Evolutionary conservation across 495 filamentous ascomycete species (phyloP), one percentile per base, ranked within the genome.

Genomic region (Daldinia bambusicola): DNA sequence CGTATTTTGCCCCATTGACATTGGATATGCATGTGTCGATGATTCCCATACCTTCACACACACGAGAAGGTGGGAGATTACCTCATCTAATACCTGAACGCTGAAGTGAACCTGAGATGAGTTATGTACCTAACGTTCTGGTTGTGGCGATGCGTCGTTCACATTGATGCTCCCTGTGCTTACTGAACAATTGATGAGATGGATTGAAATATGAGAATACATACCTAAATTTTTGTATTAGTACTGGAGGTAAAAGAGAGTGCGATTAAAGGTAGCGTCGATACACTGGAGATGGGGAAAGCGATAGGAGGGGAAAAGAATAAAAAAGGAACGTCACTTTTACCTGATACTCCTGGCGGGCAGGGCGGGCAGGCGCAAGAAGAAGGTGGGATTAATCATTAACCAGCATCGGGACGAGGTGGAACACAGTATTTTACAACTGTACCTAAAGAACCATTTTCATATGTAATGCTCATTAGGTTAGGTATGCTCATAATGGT

Each of bases 1-100:
- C 31, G 70, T 69, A 72, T 72, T 72, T 72, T 72, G 61, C 61
- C 65, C 56, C 45, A 62, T 62, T 66, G 37, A 30, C 57, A 61
- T 37, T 32, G 32, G 53, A 37, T 30, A 34, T 56, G 32, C 31
- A 56, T 56, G 51, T 53, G 31, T 53, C 31, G 53, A 56, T 37
- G 26, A 56, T 32, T 53, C 50, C 43, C 43, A 32, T 53, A 53
- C 12, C 26, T 26, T 26, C 26, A 34, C 53, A 20, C 32, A 26
- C 3, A 26, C 3, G 26, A 26, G 53, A 18, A 56, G 53, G 53
- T 56, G 32, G 50, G 14, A 56, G 53, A 56, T 38, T 37, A 37
- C 30, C 53, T 34, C 53, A 55, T 55, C 52, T n/a, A n/a, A 26
- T 26, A 26, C 26, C 26, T 55, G 8, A 22, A 52, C 13, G 48